These are phyloP conservation scores for Neolentinus lepideus DNA, from an alignment of 1,284 basidiomycete genomes.

Conservation along the genomic window DNA sequence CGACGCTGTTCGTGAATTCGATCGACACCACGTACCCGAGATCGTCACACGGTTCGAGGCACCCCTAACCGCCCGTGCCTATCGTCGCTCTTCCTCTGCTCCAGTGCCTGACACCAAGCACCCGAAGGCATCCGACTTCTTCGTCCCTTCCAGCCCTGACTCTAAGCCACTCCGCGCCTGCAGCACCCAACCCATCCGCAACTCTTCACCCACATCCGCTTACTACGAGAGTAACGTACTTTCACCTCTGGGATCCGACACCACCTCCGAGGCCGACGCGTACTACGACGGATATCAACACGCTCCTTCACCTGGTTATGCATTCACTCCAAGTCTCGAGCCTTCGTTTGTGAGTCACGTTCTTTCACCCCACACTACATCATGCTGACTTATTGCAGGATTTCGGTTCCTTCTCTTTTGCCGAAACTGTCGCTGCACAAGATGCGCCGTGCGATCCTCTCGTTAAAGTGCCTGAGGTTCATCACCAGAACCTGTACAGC, in stretches of 20 bases:
- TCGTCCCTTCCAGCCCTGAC: constrained; percentile 16
- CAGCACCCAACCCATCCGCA: constrained; percentile 22
- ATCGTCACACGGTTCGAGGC: constrained; percentile 64
- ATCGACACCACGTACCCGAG: constrained; percentile 55
- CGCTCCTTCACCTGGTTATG: constrained; percentile 18
- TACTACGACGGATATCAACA: constrained; percentile 9
- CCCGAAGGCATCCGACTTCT: constrained; percentile 15
- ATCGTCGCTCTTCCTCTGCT: constrained; percentile 43
- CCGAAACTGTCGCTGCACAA: constrained; percentile 20
- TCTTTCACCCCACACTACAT: not conserved
- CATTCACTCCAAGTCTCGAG: constrained; percentile 26
- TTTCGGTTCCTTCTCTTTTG: constrained; percentile 44
- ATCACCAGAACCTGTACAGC: constrained; percentile 7
- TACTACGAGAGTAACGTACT: constrained; percentile 9
- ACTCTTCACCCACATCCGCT: not conserved
- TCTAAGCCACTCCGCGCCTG: constrained; percentile 19
- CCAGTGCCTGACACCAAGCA: constrained; percentile 28
- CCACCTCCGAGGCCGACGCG: constrained; percentile 13
- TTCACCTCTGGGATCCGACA: not conserved
- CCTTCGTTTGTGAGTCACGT: constrained; percentile 40
- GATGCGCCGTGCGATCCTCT: constrained; percentile 24
- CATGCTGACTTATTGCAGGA: constrained; percentile 18
- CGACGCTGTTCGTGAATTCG: constrained; percentile 66
- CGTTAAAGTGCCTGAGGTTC: constrained; percentile 10
- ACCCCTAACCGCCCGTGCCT: constrained; percentile 59